Percentiles rank a stretch among this genome's conserved stretches.
These are phyloP conservation scores for Trematosphaeria pertusa DNA, from an alignment of 2,329 filamentous ascomycete species.

Conservation along the genomic window DNA sequence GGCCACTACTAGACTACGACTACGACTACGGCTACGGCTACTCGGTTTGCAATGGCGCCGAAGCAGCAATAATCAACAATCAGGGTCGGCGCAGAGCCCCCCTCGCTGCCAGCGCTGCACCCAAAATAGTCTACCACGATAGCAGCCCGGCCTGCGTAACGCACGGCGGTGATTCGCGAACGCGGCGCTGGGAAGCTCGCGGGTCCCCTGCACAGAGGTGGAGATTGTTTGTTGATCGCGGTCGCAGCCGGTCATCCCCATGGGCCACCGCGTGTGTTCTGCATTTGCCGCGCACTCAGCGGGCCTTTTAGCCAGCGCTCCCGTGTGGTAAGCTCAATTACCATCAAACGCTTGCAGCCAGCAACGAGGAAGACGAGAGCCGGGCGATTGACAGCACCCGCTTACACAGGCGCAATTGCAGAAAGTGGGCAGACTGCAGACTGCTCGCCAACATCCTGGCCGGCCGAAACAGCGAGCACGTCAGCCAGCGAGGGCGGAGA, in stretches of 20 bases:
- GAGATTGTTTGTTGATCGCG: constrained; percentile 47
- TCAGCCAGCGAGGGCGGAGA: constrained; percentile 32
- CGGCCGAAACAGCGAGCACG: constrained; percentile 38
- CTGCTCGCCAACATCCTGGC: constrained; percentile 25
- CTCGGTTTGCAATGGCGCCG: constrained; percentile 28
- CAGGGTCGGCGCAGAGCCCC: constrained; percentile 32
- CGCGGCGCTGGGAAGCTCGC: constrained; percentile 29
- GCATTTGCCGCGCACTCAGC: constrained; percentile 24
- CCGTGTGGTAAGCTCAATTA: constrained; percentile 9
- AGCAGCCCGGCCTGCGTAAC: constrained; percentile 28
- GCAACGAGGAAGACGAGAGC: no score
- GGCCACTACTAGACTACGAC: constrained; percentile 18
- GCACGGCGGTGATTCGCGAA: constrained; percentile 38
- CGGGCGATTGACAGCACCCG: no score
- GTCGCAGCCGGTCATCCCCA: constrained; percentile 14
- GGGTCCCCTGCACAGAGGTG: constrained; percentile 41
- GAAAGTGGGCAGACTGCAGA: constrained; percentile 11
- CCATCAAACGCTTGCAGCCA: constrained; percentile 21
- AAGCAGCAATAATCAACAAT: constrained; percentile 33
- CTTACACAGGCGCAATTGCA: constrained; percentile 19
- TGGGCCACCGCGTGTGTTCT: constrained; percentile 31
- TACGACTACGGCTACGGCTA: constrained; percentile 28
- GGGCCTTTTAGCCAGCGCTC: constrained; percentile 20
- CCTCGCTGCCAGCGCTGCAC: constrained; percentile 32
- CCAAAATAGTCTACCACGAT: constrained; percentile 42